Percentiles rank a stretch among this genome's conserved stretches.
phyloP scores from a whole-genome alignment of 495 filamentous ascomycete species.

The Parmelia sp. region DNA sequence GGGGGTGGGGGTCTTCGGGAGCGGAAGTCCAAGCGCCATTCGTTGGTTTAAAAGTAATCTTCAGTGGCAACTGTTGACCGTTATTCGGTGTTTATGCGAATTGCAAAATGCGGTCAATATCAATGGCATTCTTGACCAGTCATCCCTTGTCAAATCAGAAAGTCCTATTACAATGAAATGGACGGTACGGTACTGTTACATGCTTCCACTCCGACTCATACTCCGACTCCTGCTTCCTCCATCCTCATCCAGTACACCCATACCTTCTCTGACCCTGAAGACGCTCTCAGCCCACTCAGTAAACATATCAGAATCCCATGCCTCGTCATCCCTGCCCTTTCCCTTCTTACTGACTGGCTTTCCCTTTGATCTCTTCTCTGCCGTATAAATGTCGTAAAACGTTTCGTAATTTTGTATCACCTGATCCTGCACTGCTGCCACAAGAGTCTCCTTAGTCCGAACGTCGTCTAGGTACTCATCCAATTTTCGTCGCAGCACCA shows the following conservation, averaged over 20 bases:
- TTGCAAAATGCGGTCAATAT: not conserved
- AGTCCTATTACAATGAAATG: not conserved
- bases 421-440: conserved; percentile 54
- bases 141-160: not conserved
- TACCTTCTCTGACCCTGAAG: conserved; percentile 47
- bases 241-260: conserved; percentile 32
- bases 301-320: conserved; percentile 62
- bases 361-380: conserved; percentile 40
- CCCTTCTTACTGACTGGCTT: conserved; percentile 48
- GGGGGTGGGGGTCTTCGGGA: conserved; percentile 3
- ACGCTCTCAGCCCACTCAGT: conserved; percentile 52
- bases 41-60: too few relatives aligned
- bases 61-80: too few relatives aligned
- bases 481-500: conserved; percentile 44
- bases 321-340: conserved; percentile 55
- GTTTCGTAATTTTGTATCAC: conserved; percentile 55
- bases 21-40: conserved; percentile 4
- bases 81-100: too few relatives aligned
- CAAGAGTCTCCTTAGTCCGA: conserved; percentile 56
- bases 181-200: conserved; percentile 9
- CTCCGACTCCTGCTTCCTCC: conserved; percentile 35
- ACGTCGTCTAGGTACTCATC: conserved; percentile 54
- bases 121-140: not conserved
- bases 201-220: conserved; percentile 29
- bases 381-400: conserved; percentile 50